A percentile compares a stretch with the other conserved stretches of the same genome.
Evolutionary conservation across 1,284 basidiomycete species (phyloP).

Genomic region (Sanguinoderma infundibulare): DNA sequence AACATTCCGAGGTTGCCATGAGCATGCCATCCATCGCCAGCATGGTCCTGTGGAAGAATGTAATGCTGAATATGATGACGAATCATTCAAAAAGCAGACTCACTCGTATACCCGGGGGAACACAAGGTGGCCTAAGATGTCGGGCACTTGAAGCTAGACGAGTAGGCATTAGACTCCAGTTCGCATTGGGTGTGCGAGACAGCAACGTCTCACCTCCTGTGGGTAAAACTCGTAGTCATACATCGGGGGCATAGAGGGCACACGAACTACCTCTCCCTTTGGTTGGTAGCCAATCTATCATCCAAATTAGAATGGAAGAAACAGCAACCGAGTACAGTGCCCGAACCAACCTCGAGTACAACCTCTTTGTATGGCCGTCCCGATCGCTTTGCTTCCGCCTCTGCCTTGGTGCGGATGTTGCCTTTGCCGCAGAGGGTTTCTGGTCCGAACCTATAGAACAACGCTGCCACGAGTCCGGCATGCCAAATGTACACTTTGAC

Average conservation of each 20-base stretch:
- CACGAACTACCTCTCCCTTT: conserved; percentile 10
- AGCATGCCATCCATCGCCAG: conserved; percentile 17
- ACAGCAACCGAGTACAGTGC: not conserved
- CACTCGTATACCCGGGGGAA: conserved; percentile 19
- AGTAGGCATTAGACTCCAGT: conserved; percentile 6
- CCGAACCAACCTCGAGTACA: conserved; percentile 13
- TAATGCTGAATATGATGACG: not conserved
- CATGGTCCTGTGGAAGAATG: conserved; percentile 3
- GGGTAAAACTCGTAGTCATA: conserved; percentile 29
- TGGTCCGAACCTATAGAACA: conserved; percentile 21
- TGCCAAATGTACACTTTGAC: conserved; percentile 24
- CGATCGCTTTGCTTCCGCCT: conserved; percentile 14
- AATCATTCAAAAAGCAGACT: not conserved
- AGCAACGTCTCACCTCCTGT: conserved; percentile 21
- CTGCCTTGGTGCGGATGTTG: conserved; percentile 19
- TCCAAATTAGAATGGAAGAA: not conserved
- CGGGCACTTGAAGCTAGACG: not conserved
- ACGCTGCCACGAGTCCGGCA: conserved; percentile 9
- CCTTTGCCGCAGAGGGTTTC: conserved; percentile 20
- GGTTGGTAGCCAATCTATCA: conserved; percentile 14
- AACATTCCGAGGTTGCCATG: conserved; percentile 18
- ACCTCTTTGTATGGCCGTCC: conserved; percentile 17
- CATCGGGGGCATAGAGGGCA: conserved; percentile 28
- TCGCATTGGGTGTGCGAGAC: no score
- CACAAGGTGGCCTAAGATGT: not conserved